A percentile compares a stretch with the other conserved stretches of the same genome.
These are phyloP conservation scores for Huntiella decipiens DNA, from an alignment of 2,329 filamentous ascomycete genomes.

Conservation along the genomic window DNA sequence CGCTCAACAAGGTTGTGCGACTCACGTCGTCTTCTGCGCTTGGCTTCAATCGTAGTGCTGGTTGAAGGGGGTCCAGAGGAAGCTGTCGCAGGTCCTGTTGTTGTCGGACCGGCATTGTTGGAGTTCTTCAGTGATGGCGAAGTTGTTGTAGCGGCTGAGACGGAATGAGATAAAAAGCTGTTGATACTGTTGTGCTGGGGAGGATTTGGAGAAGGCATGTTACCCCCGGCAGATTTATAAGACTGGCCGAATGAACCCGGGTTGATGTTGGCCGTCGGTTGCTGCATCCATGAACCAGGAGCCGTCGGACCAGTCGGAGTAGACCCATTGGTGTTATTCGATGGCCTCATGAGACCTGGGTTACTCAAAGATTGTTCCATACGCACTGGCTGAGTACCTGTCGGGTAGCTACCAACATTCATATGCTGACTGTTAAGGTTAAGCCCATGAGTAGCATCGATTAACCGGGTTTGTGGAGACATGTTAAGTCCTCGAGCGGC, in stretches of 20 bases:
- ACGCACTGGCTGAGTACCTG: constrained; percentile 47
- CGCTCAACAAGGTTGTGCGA: constrained; percentile 96
- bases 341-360: background rate
- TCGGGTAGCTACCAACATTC: constrained; percentile 34
- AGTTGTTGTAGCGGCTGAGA: constrained; percentile 50
- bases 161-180: constrained; percentile 74
- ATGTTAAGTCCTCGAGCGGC: background rate
- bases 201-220: constrained; percentile 66
- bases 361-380: constrained; percentile 15
- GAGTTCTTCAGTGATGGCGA: constrained; percentile 46
- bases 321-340: background rate
- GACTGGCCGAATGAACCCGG: constrained; percentile 61
- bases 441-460: background rate
- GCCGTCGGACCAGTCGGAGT: background rate
- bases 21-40: constrained; percentile 74
- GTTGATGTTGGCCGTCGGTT: constrained; percentile 34
- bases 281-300: constrained; percentile 19
- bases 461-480: background rate
- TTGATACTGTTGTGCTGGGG: constrained; percentile 58
- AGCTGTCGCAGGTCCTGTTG: constrained; percentile 53
- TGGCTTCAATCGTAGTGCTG: constrained; percentile 19
- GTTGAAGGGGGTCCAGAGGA: background rate
- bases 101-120: constrained; percentile 30
- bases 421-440: background rate
- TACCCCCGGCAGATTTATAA: constrained; percentile 45